Evolutionary conservation across 768 basidiomycete genomes (phyloP).

Genomic region (Termitomyces sp.): DNA sequence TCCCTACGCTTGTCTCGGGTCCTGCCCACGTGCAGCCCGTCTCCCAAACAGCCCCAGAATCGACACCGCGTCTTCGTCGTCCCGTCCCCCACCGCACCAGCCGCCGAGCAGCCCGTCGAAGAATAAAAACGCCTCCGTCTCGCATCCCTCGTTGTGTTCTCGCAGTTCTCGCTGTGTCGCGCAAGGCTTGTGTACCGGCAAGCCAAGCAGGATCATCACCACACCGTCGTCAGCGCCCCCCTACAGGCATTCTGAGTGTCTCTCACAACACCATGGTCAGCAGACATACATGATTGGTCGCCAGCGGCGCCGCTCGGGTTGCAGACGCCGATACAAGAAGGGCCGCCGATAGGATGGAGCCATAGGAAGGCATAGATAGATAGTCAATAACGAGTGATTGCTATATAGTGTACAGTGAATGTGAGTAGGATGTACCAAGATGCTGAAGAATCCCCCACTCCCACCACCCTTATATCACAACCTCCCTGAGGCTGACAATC

Average conservation of each 20-base stretch:
- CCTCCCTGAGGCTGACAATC: conserved; percentile 10
- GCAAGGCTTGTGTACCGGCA: conserved; percentile 7
- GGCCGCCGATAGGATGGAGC: conserved; percentile 9
- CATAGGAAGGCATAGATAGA: conserved; percentile 11
- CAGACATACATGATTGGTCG: neutral
- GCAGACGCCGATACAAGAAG: conserved; percentile 10
- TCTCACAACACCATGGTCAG: neutral
- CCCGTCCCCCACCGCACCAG: neutral
- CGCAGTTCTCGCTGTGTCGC: conserved; percentile 2
- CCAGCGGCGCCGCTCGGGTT: conserved; percentile 17
- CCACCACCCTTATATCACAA: neutral
- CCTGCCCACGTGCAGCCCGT: neutral
- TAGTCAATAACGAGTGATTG: conserved; percentile 1
- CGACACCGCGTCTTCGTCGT: neutral
- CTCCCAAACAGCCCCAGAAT: neutral
- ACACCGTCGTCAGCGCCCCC: neutral
- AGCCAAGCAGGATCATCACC: neutral
- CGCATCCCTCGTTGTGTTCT: conserved; percentile 6
- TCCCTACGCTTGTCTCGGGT: neutral
- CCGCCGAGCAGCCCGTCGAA: neutral
- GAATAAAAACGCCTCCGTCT: neutral
- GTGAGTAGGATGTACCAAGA: conserved; percentile 4
- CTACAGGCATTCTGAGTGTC: neutral
- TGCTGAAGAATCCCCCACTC: neutral
- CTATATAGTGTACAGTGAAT: neutral